Base-by-base conservation (phyloP, 2,329 filamentous ascomycete species). In the Fusarium pilosicola region DNA sequence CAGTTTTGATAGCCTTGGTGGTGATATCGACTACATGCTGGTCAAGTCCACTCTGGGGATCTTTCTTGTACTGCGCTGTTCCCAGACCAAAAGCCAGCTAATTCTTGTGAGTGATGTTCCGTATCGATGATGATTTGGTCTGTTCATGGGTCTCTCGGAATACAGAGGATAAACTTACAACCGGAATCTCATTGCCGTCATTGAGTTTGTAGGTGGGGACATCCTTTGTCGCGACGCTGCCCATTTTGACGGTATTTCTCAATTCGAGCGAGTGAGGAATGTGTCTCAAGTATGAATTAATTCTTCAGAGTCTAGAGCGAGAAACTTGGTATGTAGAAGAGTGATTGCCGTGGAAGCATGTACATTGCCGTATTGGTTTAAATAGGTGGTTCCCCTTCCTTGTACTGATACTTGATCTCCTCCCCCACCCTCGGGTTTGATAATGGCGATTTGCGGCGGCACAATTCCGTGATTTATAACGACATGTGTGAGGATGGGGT, bases 11-110 rank as follows among this genome's bases (percentile, higher is more conserved):
- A 38, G 93, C 93, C 72, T 83, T 86, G 64, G 92, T 88, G 46
- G 87, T 86, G 59, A 83, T 73, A 30, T 85, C 81, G 51, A 87
- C 79, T 55, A 87, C 82, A 10, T 86, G 84, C 63, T 90, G 83
- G 73, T 94, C 90, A 46, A 91, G 83, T 52, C 86, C 83, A 54
- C 80, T 85, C 14, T 85, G 82, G 8, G 79, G 79, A 74, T 88
- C 67, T 15, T 14, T 88, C 79, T 88, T 93, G 82, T 85, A 91
- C 30, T 85, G 83, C 48, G 92, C 91, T 1, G 92, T 94, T 46
- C 93, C 93, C 8, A 93, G 88, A 30, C 93, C 93, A 76, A 93
- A 95, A 45, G 86, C 91, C 24, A 95, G 84, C 90, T 92, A 67
- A 18, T 6, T 13, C 12, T 18, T n/a, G 56, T 74, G 14, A 69